Conservation (phyloP, 495 filamentous ascomycete genomes). For the Lentithecium fluviatile region DNA sequence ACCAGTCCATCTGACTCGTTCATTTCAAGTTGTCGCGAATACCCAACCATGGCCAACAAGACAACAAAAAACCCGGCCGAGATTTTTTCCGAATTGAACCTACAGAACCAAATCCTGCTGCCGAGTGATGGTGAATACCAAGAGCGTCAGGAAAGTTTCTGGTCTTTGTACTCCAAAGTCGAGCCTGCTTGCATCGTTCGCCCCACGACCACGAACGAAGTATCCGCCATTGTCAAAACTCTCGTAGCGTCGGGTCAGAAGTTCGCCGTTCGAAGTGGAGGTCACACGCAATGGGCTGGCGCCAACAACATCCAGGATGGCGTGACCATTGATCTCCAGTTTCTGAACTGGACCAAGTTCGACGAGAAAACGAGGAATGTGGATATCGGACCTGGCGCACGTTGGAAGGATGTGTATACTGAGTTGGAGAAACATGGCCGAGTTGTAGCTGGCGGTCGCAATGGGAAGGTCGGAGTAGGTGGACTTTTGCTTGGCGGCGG, state of each 20-base stretch:
- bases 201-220: background rate
- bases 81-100: background rate
- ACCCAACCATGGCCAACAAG: background rate
- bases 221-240: background rate
- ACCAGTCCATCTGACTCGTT: too few relatives aligned
- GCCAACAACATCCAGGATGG: slow-evolving; percentile 40
- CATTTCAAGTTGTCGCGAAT: too few relatives aligned
- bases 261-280: slow-evolving; percentile 44
- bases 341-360: slow-evolving; percentile 26
- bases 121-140: slow-evolving; percentile 10
- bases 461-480: slow-evolving; percentile 48
- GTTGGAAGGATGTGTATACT: slow-evolving; percentile 23
- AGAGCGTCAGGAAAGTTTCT: slow-evolving; percentile 1
- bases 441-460: slow-evolving; percentile 22
- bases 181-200: background rate
- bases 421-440: slow-evolving; percentile 4
- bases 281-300: slow-evolving; percentile 38
- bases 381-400: slow-evolving; percentile 5
- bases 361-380: background rate
- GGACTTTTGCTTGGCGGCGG: slow-evolving; percentile 37
- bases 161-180: slow-evolving; percentile 8
- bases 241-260: background rate
- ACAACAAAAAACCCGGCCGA: slow-evolving; percentile 10
- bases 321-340: slow-evolving; percentile 39
- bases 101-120: slow-evolving; percentile 8